These are phyloP conservation scores for Puccinia novopanici DNA, from an alignment of 1,284 basidiomycete genomes.

Conservation along the genomic window DNA sequence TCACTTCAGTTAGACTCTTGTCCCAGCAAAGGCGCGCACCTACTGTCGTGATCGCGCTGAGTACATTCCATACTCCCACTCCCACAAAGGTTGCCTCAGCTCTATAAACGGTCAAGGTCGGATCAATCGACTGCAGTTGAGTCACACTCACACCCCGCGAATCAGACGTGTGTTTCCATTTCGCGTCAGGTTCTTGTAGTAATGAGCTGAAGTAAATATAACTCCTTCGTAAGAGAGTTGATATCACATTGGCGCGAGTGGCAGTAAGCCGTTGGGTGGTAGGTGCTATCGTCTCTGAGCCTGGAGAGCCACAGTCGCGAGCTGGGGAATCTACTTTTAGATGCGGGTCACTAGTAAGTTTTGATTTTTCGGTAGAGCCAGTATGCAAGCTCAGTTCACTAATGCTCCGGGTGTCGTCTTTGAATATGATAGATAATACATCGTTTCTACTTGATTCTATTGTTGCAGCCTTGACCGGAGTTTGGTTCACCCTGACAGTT, in stretches of 20 bases:
- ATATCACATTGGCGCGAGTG: slow-evolving; percentile 61
- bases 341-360: slow-evolving; percentile 24
- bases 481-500: slow-evolving; percentile 76
- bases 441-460: slow-evolving; percentile 67
- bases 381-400: slow-evolving; percentile 67
- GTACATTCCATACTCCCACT: slow-evolving; percentile 94
- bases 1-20: slow-evolving; percentile 80
- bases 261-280: not conserved
- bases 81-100: slow-evolving; percentile 98
- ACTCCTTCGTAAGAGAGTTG: slow-evolving; percentile 81
- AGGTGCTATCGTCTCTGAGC: not conserved
- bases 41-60: slow-evolving; percentile 78
- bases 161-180: slow-evolving; percentile 70
- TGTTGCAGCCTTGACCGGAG: slow-evolving; percentile 70
- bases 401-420: slow-evolving; percentile 71
- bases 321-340: slow-evolving; percentile 42
- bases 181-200: slow-evolving; percentile 95
- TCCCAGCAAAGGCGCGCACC: slow-evolving; percentile 85
- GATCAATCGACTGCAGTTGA: slow-evolving; percentile 95
- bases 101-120: slow-evolving; percentile 90
- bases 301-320: slow-evolving; percentile 22
- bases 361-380: slow-evolving; percentile 36
- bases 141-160: slow-evolving; percentile 60
- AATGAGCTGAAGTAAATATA: slow-evolving; percentile 98
- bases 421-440: slow-evolving; percentile 46